Evolutionary conservation across 495 filamentous ascomycete genomes (phyloP), one percentile per base, ranked within the genome.

Genomic region (Daldinia vernicosa): DNA sequence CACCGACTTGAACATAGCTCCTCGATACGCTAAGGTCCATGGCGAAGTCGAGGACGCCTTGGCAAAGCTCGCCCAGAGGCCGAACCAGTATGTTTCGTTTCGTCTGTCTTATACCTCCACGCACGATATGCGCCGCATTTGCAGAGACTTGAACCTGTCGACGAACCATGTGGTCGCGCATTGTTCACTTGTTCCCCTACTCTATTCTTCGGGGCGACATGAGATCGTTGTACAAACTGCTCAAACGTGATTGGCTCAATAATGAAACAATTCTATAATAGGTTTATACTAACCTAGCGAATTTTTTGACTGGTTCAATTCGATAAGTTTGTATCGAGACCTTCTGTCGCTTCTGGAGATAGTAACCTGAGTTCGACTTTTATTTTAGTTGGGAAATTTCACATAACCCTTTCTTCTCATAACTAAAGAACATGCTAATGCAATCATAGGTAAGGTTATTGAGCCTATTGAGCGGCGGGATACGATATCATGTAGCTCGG

Each of bases 1-100:
- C n/a, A 5, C 47, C n/a, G 40, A 37, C 0, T 22, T 43, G 12
- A 51, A 37, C 52, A 3, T 63, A 37, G 40, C 60, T 32, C 26
- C 24, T 12, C 60, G 67, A 4, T 7, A 9, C 0, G 45, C 26
- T 1, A 70, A 53, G 4, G 61, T 70, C 22, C 47, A 60, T 19
- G 17, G 54, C 4, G 67, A 54, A 43, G 26, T 65, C 22, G n/a
- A 63, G 5, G 45, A 60, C 4, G 59, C 60, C 24, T 33, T 53
- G 15, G 53, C 28, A 8, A 63, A 45, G 33, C 32, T 43, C 3
- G 2, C 19, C 24, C 35, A 54, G 47, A 3, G 2, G 6, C 33
- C 54, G 15, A 47, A 24, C 0, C 24, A 71, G 62, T 66, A 62
- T n/a, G 68, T 66, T 12, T 35, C 6, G 0, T 58, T 62, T 61